phyloP scores from a whole-genome alignment of 192 early-diverging fungal genomes.

The Coemansia sp. region DNA sequence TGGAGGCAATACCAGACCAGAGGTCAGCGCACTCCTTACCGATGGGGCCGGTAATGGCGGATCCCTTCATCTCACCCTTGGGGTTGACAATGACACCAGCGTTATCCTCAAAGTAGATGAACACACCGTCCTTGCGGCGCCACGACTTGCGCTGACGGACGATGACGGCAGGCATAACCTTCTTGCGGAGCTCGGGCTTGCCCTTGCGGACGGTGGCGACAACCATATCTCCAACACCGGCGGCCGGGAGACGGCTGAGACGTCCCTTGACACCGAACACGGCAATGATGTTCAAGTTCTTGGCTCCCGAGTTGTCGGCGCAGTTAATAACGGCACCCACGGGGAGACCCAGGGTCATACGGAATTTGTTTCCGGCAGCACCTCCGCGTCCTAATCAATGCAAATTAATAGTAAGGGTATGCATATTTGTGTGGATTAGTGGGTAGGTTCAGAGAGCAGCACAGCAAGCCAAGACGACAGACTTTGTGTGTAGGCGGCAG shows the following conservation, averaged over 20 bases:
- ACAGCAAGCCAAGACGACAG: not conserved
- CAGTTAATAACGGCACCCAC: constrained; percentile 99
- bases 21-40: constrained; percentile 99
- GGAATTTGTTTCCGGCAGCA: constrained; percentile 92
- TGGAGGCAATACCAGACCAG: constrained; percentile 99
- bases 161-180: constrained; percentile 99
- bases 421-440: not conserved
- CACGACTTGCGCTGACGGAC: constrained; percentile 99
- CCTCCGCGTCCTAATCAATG: constrained; percentile 51
- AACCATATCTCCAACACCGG: constrained; percentile 99
- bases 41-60: constrained; percentile 99
- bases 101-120: constrained; percentile 99
- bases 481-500: not conserved
- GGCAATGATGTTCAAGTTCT: constrained; percentile 99
- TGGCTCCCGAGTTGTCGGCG: constrained; percentile 99
- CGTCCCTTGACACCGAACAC: constrained; percentile 94
- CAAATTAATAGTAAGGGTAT: not conserved
- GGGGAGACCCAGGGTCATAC: constrained; percentile 98
- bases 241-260: constrained; percentile 96
- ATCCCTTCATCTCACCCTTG: constrained; percentile 99
- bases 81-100: constrained; percentile 99
- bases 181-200: constrained; percentile 99
- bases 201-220: constrained; percentile 99
- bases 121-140: constrained; percentile 98
- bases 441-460: not conserved